These are phyloP conservation scores for Suhomyces taliae DNA, from an alignment of 1,139 yeast genomes.

Conservation along the genomic window DNA sequence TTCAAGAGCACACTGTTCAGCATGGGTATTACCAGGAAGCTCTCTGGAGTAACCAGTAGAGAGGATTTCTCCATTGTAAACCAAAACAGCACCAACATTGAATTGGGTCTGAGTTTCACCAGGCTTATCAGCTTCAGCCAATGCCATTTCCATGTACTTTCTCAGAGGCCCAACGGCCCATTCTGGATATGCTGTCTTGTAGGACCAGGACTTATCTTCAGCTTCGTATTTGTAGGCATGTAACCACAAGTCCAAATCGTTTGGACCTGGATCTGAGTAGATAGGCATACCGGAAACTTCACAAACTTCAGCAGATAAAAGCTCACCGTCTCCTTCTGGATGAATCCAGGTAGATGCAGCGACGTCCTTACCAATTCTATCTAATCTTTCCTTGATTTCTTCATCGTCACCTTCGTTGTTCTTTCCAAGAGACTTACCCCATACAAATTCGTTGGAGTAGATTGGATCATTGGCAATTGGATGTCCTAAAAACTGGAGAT, in stretches of 20 bases:
- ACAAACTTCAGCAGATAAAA: conserved; percentile 58
- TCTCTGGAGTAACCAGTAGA: conserved; percentile 89
- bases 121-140: conserved; percentile 77
- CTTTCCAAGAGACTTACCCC: conserved; percentile 68
- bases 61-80: conserved; percentile 60
- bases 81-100: conserved; percentile 90
- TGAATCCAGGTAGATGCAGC: conserved; percentile 71
- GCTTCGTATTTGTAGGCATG: conserved; percentile 84
- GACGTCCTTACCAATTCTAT: conserved; percentile 65
- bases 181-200: conserved; percentile 75
- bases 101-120: conserved; percentile 85
- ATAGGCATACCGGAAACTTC: conserved; percentile 67
- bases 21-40: conserved; percentile 94
- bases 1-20: conserved; percentile 91
- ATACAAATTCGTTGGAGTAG: conserved; percentile 62
- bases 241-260: conserved; percentile 83
- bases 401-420: conserved; percentile 50
- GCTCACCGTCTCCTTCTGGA: conserved; percentile 61
- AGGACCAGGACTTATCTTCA: conserved; percentile 61
- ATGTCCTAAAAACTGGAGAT: conserved; percentile 78
- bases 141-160: conserved; percentile 61
- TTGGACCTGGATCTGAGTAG: conserved; percentile 85
- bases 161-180: conserved; percentile 75
- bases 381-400: conserved; percentile 48
- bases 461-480: conserved; percentile 97